Percentiles rank a stretch among this genome's conserved stretches.
Evolutionary conservation across 441 rosid genomes (phyloP).

Genomic region (Aquilaria agallochum): DNA sequence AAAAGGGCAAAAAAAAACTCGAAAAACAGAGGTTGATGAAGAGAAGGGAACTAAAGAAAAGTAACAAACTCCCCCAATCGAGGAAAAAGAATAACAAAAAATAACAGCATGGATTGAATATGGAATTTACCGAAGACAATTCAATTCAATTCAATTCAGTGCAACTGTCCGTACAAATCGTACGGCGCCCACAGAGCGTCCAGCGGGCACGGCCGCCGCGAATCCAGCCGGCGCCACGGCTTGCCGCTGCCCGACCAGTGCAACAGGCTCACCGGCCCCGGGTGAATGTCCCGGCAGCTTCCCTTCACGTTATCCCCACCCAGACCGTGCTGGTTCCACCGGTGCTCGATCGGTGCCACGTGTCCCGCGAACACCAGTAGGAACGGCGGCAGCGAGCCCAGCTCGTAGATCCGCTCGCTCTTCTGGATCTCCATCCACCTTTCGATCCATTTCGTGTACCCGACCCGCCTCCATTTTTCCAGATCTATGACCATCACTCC

Average conservation of each 20-base stretch:
- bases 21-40: too few relatives aligned
- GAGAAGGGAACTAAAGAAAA: too few relatives aligned
- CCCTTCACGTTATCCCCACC: slow-evolving; percentile 90
- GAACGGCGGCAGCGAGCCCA: slow-evolving; percentile 84
- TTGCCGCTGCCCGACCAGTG: slow-evolving; percentile 98
- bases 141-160: slow-evolving; percentile 14
- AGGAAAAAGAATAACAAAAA: background rate
- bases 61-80: too few relatives aligned
- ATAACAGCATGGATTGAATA: slow-evolving; percentile 3
- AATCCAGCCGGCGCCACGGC: slow-evolving; percentile 82
- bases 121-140: slow-evolving; percentile 36
- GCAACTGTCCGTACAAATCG: slow-evolving; percentile 58
- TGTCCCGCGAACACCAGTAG: slow-evolving; percentile 72
- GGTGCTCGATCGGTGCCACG: slow-evolving; percentile 82
- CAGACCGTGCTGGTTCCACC: slow-evolving; percentile 91
- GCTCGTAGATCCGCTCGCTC: slow-evolving; percentile 69
- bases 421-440: slow-evolving; percentile 93
- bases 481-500: slow-evolving; percentile 96
- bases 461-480: slow-evolving; percentile 62
- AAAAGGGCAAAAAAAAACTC: too few relatives aligned
- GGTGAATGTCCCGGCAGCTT: slow-evolving; percentile 81
- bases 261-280: slow-evolving; percentile 81
- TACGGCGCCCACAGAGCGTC: slow-evolving; percentile 78
- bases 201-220: slow-evolving; percentile 66
- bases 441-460: slow-evolving; percentile 74